phyloP scores from a whole-genome alignment of 306 rosid genomes.

The Trifolium subterraneum region DNA sequence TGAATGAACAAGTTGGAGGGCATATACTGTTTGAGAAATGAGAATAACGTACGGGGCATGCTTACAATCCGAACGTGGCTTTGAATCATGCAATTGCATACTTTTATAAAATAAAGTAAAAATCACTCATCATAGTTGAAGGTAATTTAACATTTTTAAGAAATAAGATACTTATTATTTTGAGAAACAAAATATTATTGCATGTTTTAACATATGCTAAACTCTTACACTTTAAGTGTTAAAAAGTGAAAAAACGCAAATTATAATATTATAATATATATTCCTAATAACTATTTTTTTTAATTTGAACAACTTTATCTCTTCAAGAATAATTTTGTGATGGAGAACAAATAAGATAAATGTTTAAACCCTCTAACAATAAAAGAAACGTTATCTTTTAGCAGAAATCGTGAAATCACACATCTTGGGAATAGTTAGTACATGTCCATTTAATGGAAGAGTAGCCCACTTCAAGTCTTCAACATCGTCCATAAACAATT shows the following conservation, averaged over 20 bases:
- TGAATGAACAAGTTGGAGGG: conserved; percentile 30
- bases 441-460: background rate
- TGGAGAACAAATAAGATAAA: background rate
- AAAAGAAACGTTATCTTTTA: background rate
- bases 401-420: background rate
- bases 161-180: too few relatives aligned
- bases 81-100: background rate
- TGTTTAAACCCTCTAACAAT: background rate
- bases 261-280: too few relatives aligned
- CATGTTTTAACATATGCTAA: too few relatives aligned
- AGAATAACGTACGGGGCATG: background rate
- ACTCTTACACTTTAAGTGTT: too few relatives aligned
- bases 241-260: too few relatives aligned
- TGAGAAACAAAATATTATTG: too few relatives aligned
- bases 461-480: background rate
- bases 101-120: background rate
- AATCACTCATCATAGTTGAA: too few relatives aligned
- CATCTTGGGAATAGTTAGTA: conserved; percentile 5
- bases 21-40: conserved; percentile 1
- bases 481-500: conserved; percentile 10
- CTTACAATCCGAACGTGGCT: background rate
- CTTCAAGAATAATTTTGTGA: background rate
- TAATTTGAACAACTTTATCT: background rate
- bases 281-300: too few relatives aligned
- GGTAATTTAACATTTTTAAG: too few relatives aligned